Base-by-base conservation (phyloP, 2,329 filamentous ascomycete genomes). In the Colletotrichum tofieldiae region DNA sequence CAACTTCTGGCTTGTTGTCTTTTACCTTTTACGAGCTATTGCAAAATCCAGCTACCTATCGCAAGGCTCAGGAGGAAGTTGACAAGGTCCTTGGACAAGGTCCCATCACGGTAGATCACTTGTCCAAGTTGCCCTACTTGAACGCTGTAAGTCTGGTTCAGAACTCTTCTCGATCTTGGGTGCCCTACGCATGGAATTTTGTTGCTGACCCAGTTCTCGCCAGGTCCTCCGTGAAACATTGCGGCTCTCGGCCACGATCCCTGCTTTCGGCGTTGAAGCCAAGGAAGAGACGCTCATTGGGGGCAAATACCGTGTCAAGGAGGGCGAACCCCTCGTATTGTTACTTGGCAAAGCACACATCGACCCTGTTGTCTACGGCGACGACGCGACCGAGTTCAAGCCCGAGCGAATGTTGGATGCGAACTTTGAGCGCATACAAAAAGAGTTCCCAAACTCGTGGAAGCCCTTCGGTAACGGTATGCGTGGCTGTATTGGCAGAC, bases 11-110 rank as follows among this genome's bases (percentile, higher is more conserved):
- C 3, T 81, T 92, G 20, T 79, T 94, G 16, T 88, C 90, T 0
- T 94, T 93, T 77, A 81, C 87, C 0, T 88, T 93, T 61, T 92
- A 91, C 77, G 85, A 91, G 67, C 84, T 95, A 2, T 79, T 93
- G 43, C 91, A 91, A 77, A 85, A 92, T 75, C 92, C 92, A 0
- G 84, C 86, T 1, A 84, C 85, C 1, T 90, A 91, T 73, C 82
- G 82, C 47, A 90, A 90, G 73, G 91, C 91, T 0, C 91, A 92
- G 74, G 79, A 90, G 71, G 93, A 95, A 77, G 90, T 94, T 8
- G 92, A 94, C 76, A 76, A 82, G 0, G 90, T 94, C 1, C 80
- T 93, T 56, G 92, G 92, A 3, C 85, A 82, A 64, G 86, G 85
- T 0, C 84, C 86, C 20, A 86, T 93, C 26, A 85, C 81, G 7